A percentile compares a stretch with the other conserved stretches of the same genome.
These are phyloP conservation scores for Thalassiosira mediterranea DNA, from an alignment of 352 stramenopile genomes.

Conservation along the genomic window DNA sequence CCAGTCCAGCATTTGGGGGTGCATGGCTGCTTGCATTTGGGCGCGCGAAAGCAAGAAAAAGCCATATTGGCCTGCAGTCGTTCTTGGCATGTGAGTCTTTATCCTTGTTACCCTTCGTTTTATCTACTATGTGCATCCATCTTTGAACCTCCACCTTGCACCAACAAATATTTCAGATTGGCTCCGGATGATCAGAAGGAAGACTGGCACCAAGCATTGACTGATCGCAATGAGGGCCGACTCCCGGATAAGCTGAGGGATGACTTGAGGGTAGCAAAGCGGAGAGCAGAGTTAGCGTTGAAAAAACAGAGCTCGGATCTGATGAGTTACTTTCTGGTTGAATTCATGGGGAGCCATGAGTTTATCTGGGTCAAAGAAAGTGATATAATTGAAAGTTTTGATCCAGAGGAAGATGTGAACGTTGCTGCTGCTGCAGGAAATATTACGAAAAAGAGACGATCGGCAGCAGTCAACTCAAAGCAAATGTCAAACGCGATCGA, in stretches of 20 bases:
- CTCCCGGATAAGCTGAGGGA: constrained; percentile 73
- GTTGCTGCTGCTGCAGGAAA: constrained; percentile 36
- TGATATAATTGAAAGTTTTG: constrained; percentile 82
- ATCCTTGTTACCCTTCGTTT: neutral
- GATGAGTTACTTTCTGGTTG: constrained; percentile 82
- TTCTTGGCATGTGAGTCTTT: constrained; percentile 73
- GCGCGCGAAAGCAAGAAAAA: constrained; percentile 80
- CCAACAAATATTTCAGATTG: constrained; percentile 31
- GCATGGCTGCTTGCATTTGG: constrained; percentile 80
- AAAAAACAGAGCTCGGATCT: constrained; percentile 57
- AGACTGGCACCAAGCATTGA: constrained; percentile 76
- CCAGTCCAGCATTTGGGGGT: constrained; percentile 81
- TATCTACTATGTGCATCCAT: neutral
- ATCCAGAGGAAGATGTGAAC: constrained; percentile 74
- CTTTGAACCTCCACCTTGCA: constrained; percentile 2
- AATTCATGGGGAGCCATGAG: constrained; percentile 83
- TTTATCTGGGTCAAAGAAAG: constrained; percentile 82
- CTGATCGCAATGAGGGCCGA: constrained; percentile 70
- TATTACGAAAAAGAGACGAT: constrained; percentile 72
- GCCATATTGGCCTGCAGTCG: constrained; percentile 79
- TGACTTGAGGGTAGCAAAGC: constrained; percentile 63
- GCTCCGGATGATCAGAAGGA: constrained; percentile 75
- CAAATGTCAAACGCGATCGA: constrained; percentile 61
- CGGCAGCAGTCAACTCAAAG: constrained; percentile 53
- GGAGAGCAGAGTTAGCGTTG: constrained; percentile 63